Evolutionary conservation across 345 rosid genomes (phyloP).

Genomic region (Linum lewisii): DNA sequence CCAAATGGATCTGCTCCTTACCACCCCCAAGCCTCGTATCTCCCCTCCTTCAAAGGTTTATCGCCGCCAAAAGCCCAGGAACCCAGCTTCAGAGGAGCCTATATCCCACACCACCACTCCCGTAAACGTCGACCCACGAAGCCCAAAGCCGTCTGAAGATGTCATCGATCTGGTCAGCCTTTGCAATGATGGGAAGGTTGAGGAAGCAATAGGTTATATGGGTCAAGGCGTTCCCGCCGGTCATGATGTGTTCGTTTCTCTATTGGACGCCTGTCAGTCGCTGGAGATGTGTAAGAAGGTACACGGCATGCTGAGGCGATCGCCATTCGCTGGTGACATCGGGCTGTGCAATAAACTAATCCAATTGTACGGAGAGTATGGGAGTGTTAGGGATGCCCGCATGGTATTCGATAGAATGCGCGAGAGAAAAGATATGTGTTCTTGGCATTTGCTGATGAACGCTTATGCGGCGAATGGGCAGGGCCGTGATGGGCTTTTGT

Average conservation of each 20-base stretch:
- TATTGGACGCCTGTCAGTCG: conserved; percentile 32
- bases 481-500: conserved; percentile 30
- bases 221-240: conserved; percentile 25
- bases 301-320: conserved; percentile 28
- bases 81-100: conserved; percentile 4
- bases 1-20: conserved; percentile 20
- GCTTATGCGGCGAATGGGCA: conserved; percentile 34
- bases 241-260: conserved; percentile 22
- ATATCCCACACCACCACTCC: neutral
- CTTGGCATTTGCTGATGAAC: conserved; percentile 38
- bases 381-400: conserved; percentile 33
- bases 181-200: conserved; percentile 38
- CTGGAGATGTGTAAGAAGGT: conserved; percentile 29
- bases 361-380: conserved; percentile 23
- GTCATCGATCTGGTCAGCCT: conserved; percentile 32
- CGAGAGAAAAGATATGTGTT: conserved; percentile 20
- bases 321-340: conserved; percentile 19
- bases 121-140: conserved; percentile 10
- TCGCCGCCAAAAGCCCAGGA: conserved; percentile 22
- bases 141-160: conserved; percentile 6
- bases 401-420: conserved; percentile 48
- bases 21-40: conserved; percentile 17
- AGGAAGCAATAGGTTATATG: conserved; percentile 29
- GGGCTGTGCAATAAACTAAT: conserved; percentile 30
- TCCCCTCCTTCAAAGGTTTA: conserved; percentile 14